Evolutionary conservation across 192 early-diverging fungal genomes (phyloP).

Genomic region (Entrophospora sp.): DNA sequence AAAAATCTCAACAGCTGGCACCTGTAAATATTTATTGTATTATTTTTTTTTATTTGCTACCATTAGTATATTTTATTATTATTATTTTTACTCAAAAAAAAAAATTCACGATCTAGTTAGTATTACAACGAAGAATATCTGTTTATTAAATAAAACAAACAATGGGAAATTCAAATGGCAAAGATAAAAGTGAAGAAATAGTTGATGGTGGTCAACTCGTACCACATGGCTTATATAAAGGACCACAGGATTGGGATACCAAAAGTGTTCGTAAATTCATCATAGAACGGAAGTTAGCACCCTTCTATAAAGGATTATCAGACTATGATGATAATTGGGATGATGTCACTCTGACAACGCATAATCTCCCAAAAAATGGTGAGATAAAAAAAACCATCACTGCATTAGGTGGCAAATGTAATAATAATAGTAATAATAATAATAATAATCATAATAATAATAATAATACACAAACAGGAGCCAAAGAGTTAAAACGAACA

Average conservation of each 20-base stretch:
- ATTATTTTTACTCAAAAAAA: too few species aligned
- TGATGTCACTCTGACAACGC: slow-evolving; percentile 14
- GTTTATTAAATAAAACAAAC: too few species aligned
- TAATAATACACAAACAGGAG: neutral
- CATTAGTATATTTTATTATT: too few species aligned
- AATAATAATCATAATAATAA: too few species aligned
- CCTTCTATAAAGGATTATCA: slow-evolving; percentile 79
- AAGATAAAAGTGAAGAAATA: slow-evolving; percentile 31
- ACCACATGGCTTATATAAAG: slow-evolving; percentile 62
- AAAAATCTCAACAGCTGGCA: too few species aligned
- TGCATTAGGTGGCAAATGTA: neutral
- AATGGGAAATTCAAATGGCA: slow-evolving; percentile 37
- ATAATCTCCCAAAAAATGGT: slow-evolving; percentile 18
- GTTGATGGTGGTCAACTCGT: slow-evolving; percentile 57
- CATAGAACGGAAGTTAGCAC: slow-evolving; percentile 60
- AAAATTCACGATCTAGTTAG: too few species aligned
- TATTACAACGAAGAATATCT: too few species aligned
- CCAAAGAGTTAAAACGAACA: slow-evolving; percentile 16
- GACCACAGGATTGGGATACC: slow-evolving; percentile 70
- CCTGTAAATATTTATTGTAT: too few species aligned
- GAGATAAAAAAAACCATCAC: slow-evolving; percentile 26
- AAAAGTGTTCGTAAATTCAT: slow-evolving; percentile 68
- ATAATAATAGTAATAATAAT: too few species aligned
- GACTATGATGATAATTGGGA: slow-evolving; percentile 46
- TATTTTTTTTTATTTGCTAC: too few species aligned